A percentile compares a stretch with the other conserved stretches of the same genome.
Evolutionary conservation across 768 basidiomycete genomes (phyloP).

Genomic region (Collybiopsis luxurians): DNA sequence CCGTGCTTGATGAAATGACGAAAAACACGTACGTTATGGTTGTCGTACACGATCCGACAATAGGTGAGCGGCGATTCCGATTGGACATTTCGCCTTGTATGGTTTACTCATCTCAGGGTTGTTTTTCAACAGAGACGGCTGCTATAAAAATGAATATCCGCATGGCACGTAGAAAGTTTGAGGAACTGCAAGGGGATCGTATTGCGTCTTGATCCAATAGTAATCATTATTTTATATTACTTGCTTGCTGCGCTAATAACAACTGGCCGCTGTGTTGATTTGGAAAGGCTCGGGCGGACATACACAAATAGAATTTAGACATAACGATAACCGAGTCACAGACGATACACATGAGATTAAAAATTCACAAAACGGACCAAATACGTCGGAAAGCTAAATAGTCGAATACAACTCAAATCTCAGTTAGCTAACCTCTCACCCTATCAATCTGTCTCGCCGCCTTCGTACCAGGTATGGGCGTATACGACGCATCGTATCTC

Average conservation of each 20-base stretch:
- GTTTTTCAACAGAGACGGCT: slow-evolving; percentile 67
- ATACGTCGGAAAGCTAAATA: no score
- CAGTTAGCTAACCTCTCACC: slow-evolving; percentile 6
- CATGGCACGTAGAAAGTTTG: slow-evolving; percentile 83
- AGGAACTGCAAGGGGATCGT: slow-evolving; percentile 81
- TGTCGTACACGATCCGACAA: slow-evolving; percentile 84
- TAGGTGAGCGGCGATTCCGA: no score
- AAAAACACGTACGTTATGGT: slow-evolving; percentile 91
- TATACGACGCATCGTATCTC: slow-evolving; percentile 30
- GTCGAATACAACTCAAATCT: background rate
- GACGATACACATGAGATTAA: no score
- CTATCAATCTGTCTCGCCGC: slow-evolving; percentile 22
- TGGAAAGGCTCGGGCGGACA: background rate
- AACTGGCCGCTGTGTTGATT: no score
- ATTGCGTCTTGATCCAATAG: slow-evolving; percentile 34
- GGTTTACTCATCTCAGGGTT: no score
- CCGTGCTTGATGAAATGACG: slow-evolving; percentile 90
- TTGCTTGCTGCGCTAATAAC: no score
- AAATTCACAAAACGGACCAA: no score
- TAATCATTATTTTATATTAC: background rate
- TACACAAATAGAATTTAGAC: background rate
- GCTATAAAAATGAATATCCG: slow-evolving; percentile 86
- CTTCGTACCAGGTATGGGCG: slow-evolving; percentile 33
- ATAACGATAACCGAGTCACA: no score
- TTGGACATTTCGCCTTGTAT: slow-evolving; percentile 1